Evolutionary conservation across 176 grass and related monocot species (phyloP), one percentile per base, ranked within the genome.

Genomic region (Echinochloa phyllopogon): DNA sequence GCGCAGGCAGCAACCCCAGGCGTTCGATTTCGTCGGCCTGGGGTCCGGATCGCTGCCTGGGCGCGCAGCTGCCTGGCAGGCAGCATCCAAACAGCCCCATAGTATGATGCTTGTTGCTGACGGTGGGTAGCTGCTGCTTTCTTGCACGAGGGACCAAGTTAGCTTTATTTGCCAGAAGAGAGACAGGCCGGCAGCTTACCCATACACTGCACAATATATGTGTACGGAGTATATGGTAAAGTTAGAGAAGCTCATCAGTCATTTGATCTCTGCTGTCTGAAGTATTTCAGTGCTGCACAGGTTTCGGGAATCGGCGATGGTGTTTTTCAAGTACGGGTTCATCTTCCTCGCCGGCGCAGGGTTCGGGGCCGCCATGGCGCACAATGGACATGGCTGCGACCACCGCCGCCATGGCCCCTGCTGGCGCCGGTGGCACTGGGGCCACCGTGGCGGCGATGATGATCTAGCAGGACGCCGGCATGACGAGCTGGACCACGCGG

Each of bases 261-360:
- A 33, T 33, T 2, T 33, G 29, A 33, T 33, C 29, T 33, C 29
- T 16, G 49, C 3, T 14, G 45, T 12, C 45, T 50, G 12, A 50
- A 50, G 48, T 3, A 50, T 50, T 50, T 50, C 48, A 49, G 7
- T 33, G 29, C 10, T 58, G 20, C 21, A 58, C 8, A 58, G 8
- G 55, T n/a, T 58, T 23, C 23, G 6, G 20, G 20, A 10, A 71
- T 47, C 9, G 21, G 29, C 0, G n/a, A 72, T 72, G 69, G 44
- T 16, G 23, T 24, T 49, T 21, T 73, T 73, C 69, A 72, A 72
- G 44, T 72, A 72, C 69, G 69, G 43, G 13, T 73, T 73, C 69
- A 2, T 50, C 24, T 73, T 73, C 45, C 44, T 73, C 23, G 45
- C 14, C 23, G 69, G 69, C 44, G 65, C 65, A 0, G 70, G 45